A percentile compares a stretch with the other conserved stretches of the same genome.
These are phyloP conservation scores for Exidia glandulosa DNA, from an alignment of 768 basidiomycete genomes.

Conservation along the genomic window DNA sequence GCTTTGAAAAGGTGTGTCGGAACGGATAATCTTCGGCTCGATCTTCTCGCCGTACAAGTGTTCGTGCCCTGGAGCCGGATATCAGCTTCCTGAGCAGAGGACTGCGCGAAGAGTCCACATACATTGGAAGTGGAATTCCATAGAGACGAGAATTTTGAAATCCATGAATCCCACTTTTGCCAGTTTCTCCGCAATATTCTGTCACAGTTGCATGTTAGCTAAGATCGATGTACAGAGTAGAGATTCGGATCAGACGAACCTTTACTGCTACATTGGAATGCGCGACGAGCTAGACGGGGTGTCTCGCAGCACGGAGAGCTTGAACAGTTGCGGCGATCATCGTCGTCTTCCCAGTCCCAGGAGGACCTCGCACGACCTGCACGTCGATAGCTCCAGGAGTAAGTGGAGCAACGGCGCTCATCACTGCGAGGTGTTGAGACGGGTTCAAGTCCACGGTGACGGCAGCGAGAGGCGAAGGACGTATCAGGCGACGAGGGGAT, in stretches of 20 bases:
- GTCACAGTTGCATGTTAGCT: not conserved
- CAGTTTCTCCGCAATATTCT: constrained; percentile 75
- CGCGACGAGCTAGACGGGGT: constrained; percentile 68
- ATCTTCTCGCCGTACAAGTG: constrained; percentile 55
- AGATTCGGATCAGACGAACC: not conserved
- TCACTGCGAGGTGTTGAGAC: not conserved
- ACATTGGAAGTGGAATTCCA: constrained; percentile 58
- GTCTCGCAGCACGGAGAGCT: constrained; percentile 19
- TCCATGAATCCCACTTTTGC: constrained; percentile 26
- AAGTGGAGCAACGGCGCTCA: not conserved
- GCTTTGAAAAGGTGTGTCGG: constrained; percentile 31
- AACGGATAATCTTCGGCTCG: constrained; percentile 38
- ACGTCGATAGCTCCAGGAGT: not conserved
- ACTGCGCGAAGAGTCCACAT: constrained; percentile 6
- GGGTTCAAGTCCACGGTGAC: too few relatives aligned
- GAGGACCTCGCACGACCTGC: constrained; percentile 29
- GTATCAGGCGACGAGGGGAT: too few relatives aligned
- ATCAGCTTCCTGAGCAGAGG: not conserved
- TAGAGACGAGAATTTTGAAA: constrained; percentile 62
- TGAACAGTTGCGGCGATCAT: constrained; percentile 45
- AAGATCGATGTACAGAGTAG: not conserved
- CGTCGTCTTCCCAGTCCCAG: constrained; percentile 65
- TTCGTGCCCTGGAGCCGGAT: constrained; percentile 60
- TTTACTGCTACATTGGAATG: constrained; percentile 85
- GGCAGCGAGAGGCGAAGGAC: too few relatives aligned